Conservation (phyloP, 345 rosid species). For the Aethionema arabicum region DNA sequence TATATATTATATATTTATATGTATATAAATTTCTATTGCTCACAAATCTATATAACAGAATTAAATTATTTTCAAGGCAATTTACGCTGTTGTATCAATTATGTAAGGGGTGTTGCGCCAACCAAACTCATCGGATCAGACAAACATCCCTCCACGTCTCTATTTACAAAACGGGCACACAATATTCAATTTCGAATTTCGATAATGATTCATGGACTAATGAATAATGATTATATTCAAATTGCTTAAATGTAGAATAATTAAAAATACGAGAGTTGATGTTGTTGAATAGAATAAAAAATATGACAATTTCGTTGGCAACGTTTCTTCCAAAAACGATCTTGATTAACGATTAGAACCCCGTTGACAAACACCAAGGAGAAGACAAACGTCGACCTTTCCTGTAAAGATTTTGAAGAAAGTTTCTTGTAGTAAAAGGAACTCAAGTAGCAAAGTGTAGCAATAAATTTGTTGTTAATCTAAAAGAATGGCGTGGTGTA, state of each 20-base stretch:
- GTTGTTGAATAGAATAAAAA: slow-evolving; percentile 16
- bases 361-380: slow-evolving; percentile 35
- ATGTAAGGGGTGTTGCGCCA: slow-evolving; percentile 5
- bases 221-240: background rate
- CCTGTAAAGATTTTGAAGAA: slow-evolving; percentile 7
- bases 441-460: slow-evolving; percentile 21
- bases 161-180: slow-evolving; percentile 12
- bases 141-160: slow-evolving; percentile 38
- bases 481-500: slow-evolving; percentile 14
- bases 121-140: slow-evolving; percentile 20
- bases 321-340: slow-evolving; percentile 25
- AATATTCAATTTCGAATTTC: background rate
- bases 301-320: slow-evolving; percentile 22
- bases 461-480: background rate
- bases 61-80: too few relatives aligned
- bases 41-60: too few relatives aligned
- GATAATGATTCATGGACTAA: background rate
- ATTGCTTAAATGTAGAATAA: background rate
- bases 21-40: too few relatives aligned
- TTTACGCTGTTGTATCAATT: background rate
- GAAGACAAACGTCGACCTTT: slow-evolving; percentile 31
- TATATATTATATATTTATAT: too few relatives aligned
- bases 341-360: background rate
- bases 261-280: slow-evolving; percentile 23
- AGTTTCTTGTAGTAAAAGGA: slow-evolving; percentile 32